phyloP scores from a whole-genome alignment of 2,329 filamentous ascomycete species.

The Colletotrichum lupini region DNA sequence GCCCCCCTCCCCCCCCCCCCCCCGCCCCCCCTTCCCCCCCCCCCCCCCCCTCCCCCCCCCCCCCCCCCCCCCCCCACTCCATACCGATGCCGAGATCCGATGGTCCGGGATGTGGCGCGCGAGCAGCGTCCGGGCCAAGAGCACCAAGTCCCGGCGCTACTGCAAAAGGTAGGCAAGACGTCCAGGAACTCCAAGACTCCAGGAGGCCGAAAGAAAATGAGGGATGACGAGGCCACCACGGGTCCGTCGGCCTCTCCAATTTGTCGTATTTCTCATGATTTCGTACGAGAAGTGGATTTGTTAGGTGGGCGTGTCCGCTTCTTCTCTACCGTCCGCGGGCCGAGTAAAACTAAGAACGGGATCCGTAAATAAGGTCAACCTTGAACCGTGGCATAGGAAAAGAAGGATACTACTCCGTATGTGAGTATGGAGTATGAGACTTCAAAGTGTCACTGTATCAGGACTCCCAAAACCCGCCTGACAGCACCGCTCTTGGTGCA shows the following conservation, averaged over 20 bases:
- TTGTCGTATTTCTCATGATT: neutral
- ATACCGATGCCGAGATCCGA: slow-evolving; percentile 30
- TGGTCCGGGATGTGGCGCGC: slow-evolving; percentile 30
- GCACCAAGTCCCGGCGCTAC: slow-evolving; percentile 13
- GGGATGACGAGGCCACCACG: slow-evolving; percentile 21
- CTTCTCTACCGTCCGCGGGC: neutral
- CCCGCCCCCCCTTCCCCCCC: too few relatives aligned
- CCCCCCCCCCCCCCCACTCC: neutral
- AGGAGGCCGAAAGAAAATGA: neutral
- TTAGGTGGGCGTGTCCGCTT: neutral
- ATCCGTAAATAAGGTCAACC: neutral
- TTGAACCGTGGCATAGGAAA: neutral
- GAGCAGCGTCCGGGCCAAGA: slow-evolving; percentile 17
- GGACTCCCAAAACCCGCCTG: neutral
- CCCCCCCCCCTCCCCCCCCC: too few relatives aligned
- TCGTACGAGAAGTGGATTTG: neutral
- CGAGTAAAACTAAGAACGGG: neutral
- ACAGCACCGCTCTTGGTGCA: neutral
- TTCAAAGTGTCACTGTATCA: neutral
- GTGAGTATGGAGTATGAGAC: too few relatives aligned
- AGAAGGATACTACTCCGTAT: neutral
- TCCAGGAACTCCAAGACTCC: neutral
- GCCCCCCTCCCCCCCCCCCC: too few relatives aligned
- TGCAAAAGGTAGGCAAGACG: neutral
- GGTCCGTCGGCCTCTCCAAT: neutral